Base-by-base conservation (phyloP, 1,284 basidiomycete species). In the Ustilago hordei region DNA sequence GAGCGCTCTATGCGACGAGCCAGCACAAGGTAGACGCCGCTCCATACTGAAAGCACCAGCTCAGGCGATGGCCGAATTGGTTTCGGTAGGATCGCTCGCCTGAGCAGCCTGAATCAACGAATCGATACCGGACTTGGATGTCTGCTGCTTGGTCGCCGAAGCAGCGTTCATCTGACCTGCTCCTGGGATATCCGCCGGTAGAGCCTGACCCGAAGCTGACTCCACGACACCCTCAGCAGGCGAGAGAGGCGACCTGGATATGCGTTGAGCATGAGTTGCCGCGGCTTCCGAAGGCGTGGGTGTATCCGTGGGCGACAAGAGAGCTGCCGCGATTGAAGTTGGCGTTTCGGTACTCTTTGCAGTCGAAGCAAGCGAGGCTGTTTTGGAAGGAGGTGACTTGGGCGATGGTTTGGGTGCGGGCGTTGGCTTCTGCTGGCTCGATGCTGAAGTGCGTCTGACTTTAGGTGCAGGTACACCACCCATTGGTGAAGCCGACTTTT, bases 61-160 rank as follows among this genome's bases (percentile, higher is more conserved):
- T 60, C 43, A 76, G 59, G 74, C 74, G 28, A 71, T 68, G 19
- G 69, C 69, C 43, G 68, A 71, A n/a, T 45, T 64, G 39, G 54
- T 62, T 23, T 71, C 65, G 34, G 64, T 71, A 23, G 69, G 74
- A 39, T 76, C 74, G 23, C 53, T 56, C 8, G 60, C 36, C 28
- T 63, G 64, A 0, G 69, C 62, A 32, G 68, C 52, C 45, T 76
- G 74, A 39, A 76, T 23, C 36, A 76, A 50, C 60, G 74, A 76
- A 31, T 76, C 74, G 34, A 61, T 56, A 13, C 74, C 74, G 1
- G 69, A 39, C 68, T 56, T 71, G 39, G 74, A 62, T 8, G 56
- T 62, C 53, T 76, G 74, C 65, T 76, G 74, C 52, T 71, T 76
- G 34, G 68, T 65, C 34, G 74, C 74, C 35, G 74, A 76, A 1